These are phyloP conservation scores for Nemania diffusa DNA, from an alignment of 2,329 filamentous ascomycete genomes.

Conservation along the genomic window DNA sequence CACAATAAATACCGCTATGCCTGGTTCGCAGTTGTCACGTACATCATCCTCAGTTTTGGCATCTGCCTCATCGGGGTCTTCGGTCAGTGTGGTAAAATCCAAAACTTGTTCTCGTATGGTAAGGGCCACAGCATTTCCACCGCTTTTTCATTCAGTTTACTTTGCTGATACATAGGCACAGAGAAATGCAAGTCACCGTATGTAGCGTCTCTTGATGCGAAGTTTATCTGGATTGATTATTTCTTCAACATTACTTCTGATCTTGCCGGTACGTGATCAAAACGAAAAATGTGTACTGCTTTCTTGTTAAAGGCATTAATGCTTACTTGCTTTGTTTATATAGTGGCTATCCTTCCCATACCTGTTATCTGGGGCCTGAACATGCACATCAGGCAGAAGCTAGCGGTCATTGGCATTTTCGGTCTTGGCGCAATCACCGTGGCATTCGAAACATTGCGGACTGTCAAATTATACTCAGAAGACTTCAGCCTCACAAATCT, in stretches of 20 bases:
- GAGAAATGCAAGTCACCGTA: constrained; percentile 33
- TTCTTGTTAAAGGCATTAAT: neutral
- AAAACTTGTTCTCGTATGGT: constrained; percentile 33
- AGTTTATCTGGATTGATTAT: constrained; percentile 34
- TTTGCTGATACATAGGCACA: constrained; percentile 5
- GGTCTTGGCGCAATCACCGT: constrained; percentile 35
- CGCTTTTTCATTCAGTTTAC: too few relatives aligned
- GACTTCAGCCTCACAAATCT: constrained; percentile 28
- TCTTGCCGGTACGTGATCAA: constrained; percentile 27
- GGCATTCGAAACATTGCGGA: constrained; percentile 35
- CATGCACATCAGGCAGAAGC: constrained; percentile 33
- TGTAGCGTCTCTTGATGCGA: constrained; percentile 23
- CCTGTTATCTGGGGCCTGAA: constrained; percentile 36
- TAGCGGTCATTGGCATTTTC: constrained; percentile 34
- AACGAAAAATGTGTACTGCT: neutral
- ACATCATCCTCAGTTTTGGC: constrained; percentile 36
- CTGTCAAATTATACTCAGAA: constrained; percentile 32
- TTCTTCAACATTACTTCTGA: constrained; percentile 37
- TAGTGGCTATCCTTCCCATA: constrained; percentile 36
- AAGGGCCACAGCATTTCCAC: neutral
- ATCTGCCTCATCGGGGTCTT: constrained; percentile 37
- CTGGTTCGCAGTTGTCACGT: constrained; percentile 27
- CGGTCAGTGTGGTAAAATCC: constrained; percentile 35
- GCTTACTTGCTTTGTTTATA: constrained; percentile 1
- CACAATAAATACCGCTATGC: neutral